Evolutionary conservation across 176 grass and related monocot species (phyloP), one percentile per base, ranked within the genome.

Genomic region (Tillandsia fasciculata): DNA sequence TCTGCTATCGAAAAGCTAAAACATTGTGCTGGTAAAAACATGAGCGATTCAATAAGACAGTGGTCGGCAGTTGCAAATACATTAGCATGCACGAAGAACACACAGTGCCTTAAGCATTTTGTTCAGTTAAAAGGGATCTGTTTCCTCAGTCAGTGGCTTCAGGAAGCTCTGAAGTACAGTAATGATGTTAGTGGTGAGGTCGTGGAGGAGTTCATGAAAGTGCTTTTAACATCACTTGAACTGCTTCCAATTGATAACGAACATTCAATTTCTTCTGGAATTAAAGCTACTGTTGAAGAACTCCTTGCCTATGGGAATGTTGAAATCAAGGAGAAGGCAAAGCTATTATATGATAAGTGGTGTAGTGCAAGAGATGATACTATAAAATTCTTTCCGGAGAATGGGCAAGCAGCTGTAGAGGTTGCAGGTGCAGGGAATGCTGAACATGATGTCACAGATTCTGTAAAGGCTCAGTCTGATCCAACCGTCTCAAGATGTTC

Each of bases 301-400:
- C 85, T 92, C 9, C 28, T 85, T 78, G 12, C 29, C 66, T 85
- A 88, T 26, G 26, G 28, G 42, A 85, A 77, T 69, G 14, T 51
- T 17, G 8, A 68, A 12, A 80, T 92, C 63, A 92, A 69, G 29
- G 77, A 85, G 70, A 92, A 78, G 64, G 89, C 89, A 9, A 70
- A 51, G 72, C 17, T 53, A 1, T 72, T 92, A 15, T 66, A 33
- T 56, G 73, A 83, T 53, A 92, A 82, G 72, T 92, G 85, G 89
- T 58, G 17, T 13, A 26, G 11, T 5, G 9, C 59, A 65, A 72
- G 14, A 23, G 65, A 72, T 63, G 64, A 69, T 64, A 29, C 6
- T 73, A 54, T 18, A 28, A 61, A 67, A 70, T 64, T 26, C 42
- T 48, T n/a, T 69, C 22, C 77, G 54, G 26, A 68, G 63, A 48